Evolutionary conservation across 2,329 filamentous ascomycete species (phyloP), one percentile per base, ranked within the genome.

Genomic region (Metarhizium rileyi): DNA sequence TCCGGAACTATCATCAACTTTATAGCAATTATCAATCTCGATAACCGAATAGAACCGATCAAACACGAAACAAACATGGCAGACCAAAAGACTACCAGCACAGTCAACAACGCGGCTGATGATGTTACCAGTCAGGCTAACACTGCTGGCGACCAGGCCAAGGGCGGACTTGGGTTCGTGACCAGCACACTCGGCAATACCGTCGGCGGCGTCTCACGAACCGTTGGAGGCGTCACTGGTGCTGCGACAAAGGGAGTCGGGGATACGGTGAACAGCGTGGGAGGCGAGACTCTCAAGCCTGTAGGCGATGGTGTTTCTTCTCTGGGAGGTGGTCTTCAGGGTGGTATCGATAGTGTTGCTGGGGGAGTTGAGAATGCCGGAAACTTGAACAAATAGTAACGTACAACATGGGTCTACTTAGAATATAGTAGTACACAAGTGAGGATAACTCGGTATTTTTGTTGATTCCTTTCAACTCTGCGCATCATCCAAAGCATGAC

Each of bases 301-400:
- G 58, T 83, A 1, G 79, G 79, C 7, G 74, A 83, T 56, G 77
- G 71, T 2, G 50, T 83, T 12, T 69, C 71, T 7, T 76, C 71
- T 55, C 58, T 78, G 7, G 76, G 76, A 5, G 73, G 69, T 2
- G 78, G 78, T 0, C 55, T 83, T 2, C 70, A 81, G 64, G 67
- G 70, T 42, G 80, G 76, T 2, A 62, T 70, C 35, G 66, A 68
- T 41, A 66, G 63, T 44, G 68, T 80, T 2, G 72, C 73, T 14
- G 71, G 76, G 63, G 77, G 78, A 0, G 72, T 77, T 6, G 77
- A 81, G 64, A 67, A 80, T 57, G 78, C 78, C 10, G 78, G 79
- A 3, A 64, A 80, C 59, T 80, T 77, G 76, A 76, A 75, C 66
- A 69, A 64, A 52, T 53, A 61, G 53, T 60, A 25, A 69, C 63